phyloP scores from a whole-genome alignment of 768 basidiomycete species.

The Psilocybe cyanescens region DNA sequence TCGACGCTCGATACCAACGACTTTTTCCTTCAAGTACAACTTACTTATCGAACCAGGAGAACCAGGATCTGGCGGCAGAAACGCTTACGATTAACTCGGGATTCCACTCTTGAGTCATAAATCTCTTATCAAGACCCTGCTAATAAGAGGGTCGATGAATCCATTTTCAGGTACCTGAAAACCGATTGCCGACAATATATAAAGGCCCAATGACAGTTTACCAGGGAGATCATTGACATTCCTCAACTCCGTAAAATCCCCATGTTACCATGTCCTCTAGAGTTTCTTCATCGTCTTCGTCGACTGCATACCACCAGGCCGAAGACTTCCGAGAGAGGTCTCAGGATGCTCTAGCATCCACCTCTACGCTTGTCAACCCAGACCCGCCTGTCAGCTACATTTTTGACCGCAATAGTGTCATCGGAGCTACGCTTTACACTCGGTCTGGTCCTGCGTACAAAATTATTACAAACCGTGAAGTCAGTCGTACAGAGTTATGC shows the following conservation, averaged over 20 bases:
- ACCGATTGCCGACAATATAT: not conserved
- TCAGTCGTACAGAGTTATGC: slow-evolving; percentile 18
- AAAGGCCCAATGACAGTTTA: not conserved
- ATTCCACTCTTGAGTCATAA: not conserved
- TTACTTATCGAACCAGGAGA: too few relatives aligned
- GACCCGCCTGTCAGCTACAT: slow-evolving; percentile 14
- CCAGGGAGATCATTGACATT: not conserved
- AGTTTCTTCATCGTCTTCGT: slow-evolving; percentile 1
- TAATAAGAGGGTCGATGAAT: not conserved
- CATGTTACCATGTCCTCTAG: slow-evolving; percentile 13
- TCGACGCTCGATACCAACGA: too few relatives aligned
- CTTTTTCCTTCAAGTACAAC: too few relatives aligned
- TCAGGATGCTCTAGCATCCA: slow-evolving; percentile 11
- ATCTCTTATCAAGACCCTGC: not conserved
- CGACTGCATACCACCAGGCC: not conserved
- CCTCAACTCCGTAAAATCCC: slow-evolving; percentile 3
- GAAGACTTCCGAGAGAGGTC: not conserved
- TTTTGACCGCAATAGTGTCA: slow-evolving; percentile 22
- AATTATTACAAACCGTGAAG: slow-evolving; percentile 16
- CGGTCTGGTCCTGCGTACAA: slow-evolving; percentile 13
- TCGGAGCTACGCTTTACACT: slow-evolving; percentile 16
- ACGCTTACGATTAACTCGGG: not conserved
- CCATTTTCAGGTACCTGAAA: not conserved
- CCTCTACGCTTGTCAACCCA: slow-evolving; percentile 20
- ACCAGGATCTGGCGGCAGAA: too few relatives aligned